phyloP scores from a whole-genome alignment of 129 eudicot species.

The sunflower (Helianthus annuus) region HanXRQr2.0-SUNRISE NC_035440.2:3193503-3194002 shows the following conservation, averaged over 20 bases:
- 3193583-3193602: too few relatives aligned
- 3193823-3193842: too few relatives aligned
- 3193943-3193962: constrained; percentile 74
- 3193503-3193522: too few relatives aligned
- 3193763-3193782: constrained; percentile 2
- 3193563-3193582: too few relatives aligned
- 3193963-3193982: not conserved
- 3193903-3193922: not conserved
- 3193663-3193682: constrained; percentile 27
- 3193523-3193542: too few relatives aligned
- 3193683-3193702: constrained; percentile 74
- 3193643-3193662: too few relatives aligned
- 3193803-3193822: not conserved
- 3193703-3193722: constrained; percentile 78
- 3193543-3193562: too few relatives aligned
- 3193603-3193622: too few relatives aligned
- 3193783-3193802: not conserved
- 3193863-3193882: too few relatives aligned
- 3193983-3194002: not conserved
- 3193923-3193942: constrained; percentile 57
- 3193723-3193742: constrained; percentile 64
- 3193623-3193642: too few relatives aligned
- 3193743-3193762: constrained; percentile 52
- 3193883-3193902: not conserved
- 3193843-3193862: too few relatives aligned